Percentiles rank a stretch among this genome's conserved stretches.
phyloP scores from a whole-genome alignment of 2,329 filamentous ascomycete genomes.

The Leptodontidium sp. region DNA sequence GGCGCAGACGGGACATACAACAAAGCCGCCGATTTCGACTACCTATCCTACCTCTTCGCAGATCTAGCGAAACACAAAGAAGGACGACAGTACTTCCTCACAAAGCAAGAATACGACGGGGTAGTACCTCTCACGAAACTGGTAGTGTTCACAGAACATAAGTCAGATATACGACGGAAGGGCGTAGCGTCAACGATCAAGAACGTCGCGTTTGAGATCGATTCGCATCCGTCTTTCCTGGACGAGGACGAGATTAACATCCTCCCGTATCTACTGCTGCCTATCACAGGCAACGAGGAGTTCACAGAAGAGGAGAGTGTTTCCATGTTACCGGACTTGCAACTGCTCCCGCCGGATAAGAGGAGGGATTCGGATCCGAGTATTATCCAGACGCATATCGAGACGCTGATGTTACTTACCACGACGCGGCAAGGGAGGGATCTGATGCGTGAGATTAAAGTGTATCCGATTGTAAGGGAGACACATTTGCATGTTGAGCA shows the following conservation, averaged over 20 bases:
- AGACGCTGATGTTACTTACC: slow-evolving; percentile 85
- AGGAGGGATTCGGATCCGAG: slow-evolving; percentile 77
- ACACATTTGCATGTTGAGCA: slow-evolving; percentile 81
- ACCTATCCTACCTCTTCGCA: slow-evolving; percentile 92
- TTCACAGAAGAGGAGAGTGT: slow-evolving; percentile 87
- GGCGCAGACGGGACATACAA: slow-evolving; percentile 85
- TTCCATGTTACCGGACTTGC: slow-evolving; percentile 88
- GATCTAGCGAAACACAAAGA: slow-evolving; percentile 86
- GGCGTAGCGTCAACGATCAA: slow-evolving; percentile 98
- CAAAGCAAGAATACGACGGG: slow-evolving; percentile 76
- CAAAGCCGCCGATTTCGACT: slow-evolving; percentile 86
- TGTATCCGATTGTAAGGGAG: slow-evolving; percentile 90
- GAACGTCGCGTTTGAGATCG: slow-evolving; percentile 86
- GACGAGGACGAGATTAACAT: slow-evolving; percentile 78
- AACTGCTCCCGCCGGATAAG: slow-evolving; percentile 90
- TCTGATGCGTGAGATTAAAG: slow-evolving; percentile 75
- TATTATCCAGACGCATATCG: slow-evolving; percentile 87
- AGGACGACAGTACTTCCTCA: slow-evolving; percentile 78
- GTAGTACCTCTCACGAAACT: slow-evolving; percentile 93
- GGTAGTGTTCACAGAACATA: slow-evolving; percentile 92
- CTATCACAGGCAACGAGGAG: slow-evolving; percentile 87
- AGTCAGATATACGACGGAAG: slow-evolving; percentile 81
- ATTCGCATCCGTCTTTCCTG: slow-evolving; percentile 75
- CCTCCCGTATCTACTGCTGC: slow-evolving; percentile 86
- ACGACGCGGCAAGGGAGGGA: slow-evolving; percentile 80